Conservation (phyloP, 2,329 filamentous ascomycete species). For the Drechslerella coelobrocha region DNA sequence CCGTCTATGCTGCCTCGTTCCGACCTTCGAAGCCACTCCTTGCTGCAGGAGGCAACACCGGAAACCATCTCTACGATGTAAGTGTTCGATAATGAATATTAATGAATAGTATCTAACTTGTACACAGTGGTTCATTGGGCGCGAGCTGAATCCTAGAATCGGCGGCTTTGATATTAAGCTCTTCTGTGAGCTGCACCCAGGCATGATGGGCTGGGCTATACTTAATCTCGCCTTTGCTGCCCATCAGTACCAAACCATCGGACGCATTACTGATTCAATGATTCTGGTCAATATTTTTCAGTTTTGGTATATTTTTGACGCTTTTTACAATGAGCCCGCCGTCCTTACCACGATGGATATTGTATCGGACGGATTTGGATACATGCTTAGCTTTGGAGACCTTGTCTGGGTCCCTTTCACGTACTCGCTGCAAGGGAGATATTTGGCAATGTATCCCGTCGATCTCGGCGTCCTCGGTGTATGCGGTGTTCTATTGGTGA, state of each 20-base stretch:
- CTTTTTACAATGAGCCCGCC: slow-evolving; percentile 83
- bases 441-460: slow-evolving; percentile 81
- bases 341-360: slow-evolving; percentile 95
- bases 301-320: slow-evolving; percentile 81
- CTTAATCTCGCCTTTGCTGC: slow-evolving; percentile 83
- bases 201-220: slow-evolving; percentile 86
- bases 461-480: slow-evolving; percentile 75
- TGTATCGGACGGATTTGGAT: slow-evolving; percentile 89
- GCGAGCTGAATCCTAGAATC: slow-evolving; percentile 90
- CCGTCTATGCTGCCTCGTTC: slow-evolving; percentile 83
- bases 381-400: slow-evolving; percentile 93
- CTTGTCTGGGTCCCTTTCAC: slow-evolving; percentile 91
- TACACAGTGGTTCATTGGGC: slow-evolving; percentile 82
- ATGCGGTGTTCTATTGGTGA: slow-evolving; percentile 70
- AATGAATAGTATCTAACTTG: not conserved
- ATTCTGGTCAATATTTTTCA: slow-evolving; percentile 79
- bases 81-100: not conserved
- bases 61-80: slow-evolving; percentile 82
- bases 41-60: slow-evolving; percentile 79
- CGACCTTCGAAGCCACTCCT: slow-evolving; percentile 73
- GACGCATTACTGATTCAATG: slow-evolving; percentile 84
- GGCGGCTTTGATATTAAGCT: slow-evolving; percentile 89
- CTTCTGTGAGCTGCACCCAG: slow-evolving; percentile 89
- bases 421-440: slow-evolving; percentile 83
- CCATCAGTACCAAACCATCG: slow-evolving; percentile 85